Evolutionary conservation across 2,329 filamentous ascomycete genomes (phyloP).

Genomic region (Escovopsis sp.): DNA sequence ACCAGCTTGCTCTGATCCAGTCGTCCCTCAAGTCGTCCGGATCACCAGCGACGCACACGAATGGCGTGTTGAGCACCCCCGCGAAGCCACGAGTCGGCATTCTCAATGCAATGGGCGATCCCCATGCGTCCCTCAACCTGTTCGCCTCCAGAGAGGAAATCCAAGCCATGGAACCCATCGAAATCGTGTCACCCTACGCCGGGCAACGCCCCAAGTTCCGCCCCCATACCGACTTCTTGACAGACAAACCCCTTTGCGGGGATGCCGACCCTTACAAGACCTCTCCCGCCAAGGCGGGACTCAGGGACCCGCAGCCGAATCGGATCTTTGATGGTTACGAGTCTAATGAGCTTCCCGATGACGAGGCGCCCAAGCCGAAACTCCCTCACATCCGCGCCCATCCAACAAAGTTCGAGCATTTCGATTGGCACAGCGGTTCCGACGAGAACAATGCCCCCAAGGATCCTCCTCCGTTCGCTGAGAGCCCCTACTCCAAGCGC

Average conservation of each 20-base stretch:
- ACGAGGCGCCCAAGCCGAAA: slow-evolving; percentile 26
- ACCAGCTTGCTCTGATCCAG: slow-evolving; percentile 67
- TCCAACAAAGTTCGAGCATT: slow-evolving; percentile 72
- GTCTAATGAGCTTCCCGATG: slow-evolving; percentile 22
- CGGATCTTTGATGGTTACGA: slow-evolving; percentile 48
- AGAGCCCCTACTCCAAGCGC: slow-evolving; percentile 45
- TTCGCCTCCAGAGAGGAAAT: slow-evolving; percentile 56
- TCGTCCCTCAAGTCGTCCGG: slow-evolving; percentile 39
- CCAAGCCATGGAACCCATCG: slow-evolving; percentile 31
- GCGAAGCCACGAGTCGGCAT: slow-evolving; percentile 36
- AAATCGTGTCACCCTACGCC: slow-evolving; percentile 46
- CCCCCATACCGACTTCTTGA: slow-evolving; percentile 58
- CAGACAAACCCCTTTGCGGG: slow-evolving; percentile 29
- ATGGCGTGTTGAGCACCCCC: slow-evolving; percentile 21
- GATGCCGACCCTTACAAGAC: slow-evolving; percentile 36
- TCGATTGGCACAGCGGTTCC: slow-evolving; percentile 59
- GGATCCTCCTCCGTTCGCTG: slow-evolving; percentile 24
- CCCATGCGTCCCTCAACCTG: slow-evolving; percentile 58
- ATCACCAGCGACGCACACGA: slow-evolving; percentile 9
- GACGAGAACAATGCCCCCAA: slow-evolving; percentile 29
- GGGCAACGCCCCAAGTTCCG: slow-evolving; percentile 49
- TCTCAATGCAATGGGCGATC: slow-evolving; percentile 42
- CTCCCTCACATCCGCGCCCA: slow-evolving; percentile 46
- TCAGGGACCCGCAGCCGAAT: slow-evolving; percentile 47
- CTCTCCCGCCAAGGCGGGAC: slow-evolving; percentile 37